Percentiles rank a stretch among this genome's conserved stretches.
These are phyloP conservation scores for Halophytophthora batemanensis DNA, from an alignment of 352 stramenopile species.

Conservation along the genomic window DNA sequence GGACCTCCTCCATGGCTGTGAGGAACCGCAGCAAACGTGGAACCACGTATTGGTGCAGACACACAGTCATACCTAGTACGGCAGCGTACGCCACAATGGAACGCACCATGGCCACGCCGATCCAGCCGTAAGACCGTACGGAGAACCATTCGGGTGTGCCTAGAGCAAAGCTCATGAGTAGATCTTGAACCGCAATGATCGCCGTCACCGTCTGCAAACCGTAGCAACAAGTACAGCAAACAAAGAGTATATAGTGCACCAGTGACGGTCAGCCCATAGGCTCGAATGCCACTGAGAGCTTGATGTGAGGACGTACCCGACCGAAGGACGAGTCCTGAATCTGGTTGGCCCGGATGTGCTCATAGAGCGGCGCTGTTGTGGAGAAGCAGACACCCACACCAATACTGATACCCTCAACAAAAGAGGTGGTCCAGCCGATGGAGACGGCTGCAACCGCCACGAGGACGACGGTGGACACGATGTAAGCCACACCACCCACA, in stretches of 20 bases:
- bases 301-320: constrained; percentile 30
- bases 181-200: constrained; percentile 84
- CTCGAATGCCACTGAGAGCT: background rate
- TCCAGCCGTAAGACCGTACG: constrained; percentile 61
- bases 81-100: constrained; percentile 70
- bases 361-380: constrained; percentile 76
- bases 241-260: constrained; percentile 4
- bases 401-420: constrained; percentile 73
- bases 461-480: constrained; percentile 60
- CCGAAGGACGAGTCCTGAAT: constrained; percentile 83
- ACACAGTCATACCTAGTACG: constrained; percentile 63
- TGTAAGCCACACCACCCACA: constrained; percentile 69
- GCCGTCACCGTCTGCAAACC: constrained; percentile 63
- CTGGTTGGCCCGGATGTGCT: constrained; percentile 77
- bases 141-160: constrained; percentile 86
- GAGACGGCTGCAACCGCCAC: constrained; percentile 69
- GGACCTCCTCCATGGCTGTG: constrained; percentile 75
- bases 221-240: background rate
- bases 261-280: background rate
- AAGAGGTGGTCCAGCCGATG: constrained; percentile 74
- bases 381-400: constrained; percentile 80
- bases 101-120: constrained; percentile 65
- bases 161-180: constrained; percentile 85
- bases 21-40: constrained; percentile 69
- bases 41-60: constrained; percentile 73